Conservation (phyloP, 1,139 yeast genomes). For the Taphrina pruni region DNA sequence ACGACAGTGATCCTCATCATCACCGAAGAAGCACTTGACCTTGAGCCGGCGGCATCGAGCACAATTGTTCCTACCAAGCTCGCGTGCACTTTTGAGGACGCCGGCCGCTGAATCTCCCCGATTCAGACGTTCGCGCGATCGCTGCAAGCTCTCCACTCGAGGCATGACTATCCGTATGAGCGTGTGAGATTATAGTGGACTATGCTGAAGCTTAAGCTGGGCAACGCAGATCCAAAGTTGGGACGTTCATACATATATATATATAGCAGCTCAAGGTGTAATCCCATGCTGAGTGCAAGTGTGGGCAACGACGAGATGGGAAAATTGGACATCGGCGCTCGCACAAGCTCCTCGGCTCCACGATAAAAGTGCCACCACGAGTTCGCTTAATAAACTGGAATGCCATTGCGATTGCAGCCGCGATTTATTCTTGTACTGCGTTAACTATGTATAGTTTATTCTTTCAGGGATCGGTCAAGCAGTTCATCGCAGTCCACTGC, state of each 20-base stretch:
- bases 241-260: too few species aligned
- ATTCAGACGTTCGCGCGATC: conserved; percentile 6
- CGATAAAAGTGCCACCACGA: background rate
- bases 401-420: too few species aligned
- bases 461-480: too few species aligned
- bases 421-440: too few species aligned
- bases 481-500: too few species aligned
- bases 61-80: conserved; percentile 11
- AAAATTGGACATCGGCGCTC: background rate
- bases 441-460: too few species aligned
- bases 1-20: background rate
- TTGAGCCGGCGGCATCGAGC: background rate
- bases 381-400: too few species aligned
- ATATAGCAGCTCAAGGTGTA: background rate
- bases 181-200: background rate
- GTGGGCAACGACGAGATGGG: background rate
- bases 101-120: background rate
- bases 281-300: background rate
- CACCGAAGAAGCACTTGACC: conserved; percentile 9
- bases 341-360: conserved; percentile 6
- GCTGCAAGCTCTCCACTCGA: conserved; percentile 4
- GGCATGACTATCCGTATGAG: background rate
- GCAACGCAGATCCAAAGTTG: background rate
- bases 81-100: background rate
- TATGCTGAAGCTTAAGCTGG: background rate